A percentile compares a stretch with the other conserved stretches of the same genome.
Conservation (phyloP, 495 filamentous ascomycete genomes). For the Aspergillus ostianus region DNA sequence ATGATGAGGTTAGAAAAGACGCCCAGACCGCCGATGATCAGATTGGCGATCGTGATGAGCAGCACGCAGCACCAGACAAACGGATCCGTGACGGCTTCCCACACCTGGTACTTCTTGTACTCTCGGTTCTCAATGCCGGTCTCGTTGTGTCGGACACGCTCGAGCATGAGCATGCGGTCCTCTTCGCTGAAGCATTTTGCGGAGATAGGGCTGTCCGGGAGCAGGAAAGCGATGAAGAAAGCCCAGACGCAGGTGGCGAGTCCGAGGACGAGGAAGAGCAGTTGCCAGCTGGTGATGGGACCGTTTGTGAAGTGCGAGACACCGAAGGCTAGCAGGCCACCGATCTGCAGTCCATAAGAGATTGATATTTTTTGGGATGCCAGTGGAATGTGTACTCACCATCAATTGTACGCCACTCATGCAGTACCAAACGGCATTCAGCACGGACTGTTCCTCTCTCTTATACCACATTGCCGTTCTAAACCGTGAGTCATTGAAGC, state of each 20-base stretch:
- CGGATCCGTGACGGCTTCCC: conserved; percentile 44
- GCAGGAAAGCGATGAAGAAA: conserved; percentile 34
- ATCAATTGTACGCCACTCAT: conserved; percentile 25
- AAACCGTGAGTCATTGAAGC: conserved; percentile 18
- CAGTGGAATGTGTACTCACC: conserved; percentile 4
- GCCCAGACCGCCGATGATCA: conserved; percentile 28
- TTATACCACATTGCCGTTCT: conserved; percentile 53
- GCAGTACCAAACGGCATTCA: conserved; percentile 47
- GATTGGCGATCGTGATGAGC: conserved; percentile 16
- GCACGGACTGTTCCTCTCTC: conserved; percentile 47
- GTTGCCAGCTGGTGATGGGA: conserved; percentile 34
- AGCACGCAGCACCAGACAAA: conserved; percentile 29
- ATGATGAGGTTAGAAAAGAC: conserved; percentile 37
- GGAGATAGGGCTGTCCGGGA: conserved; percentile 49
- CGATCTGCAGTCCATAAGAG: conserved; percentile 35
- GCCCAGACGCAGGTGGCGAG: conserved; percentile 34
- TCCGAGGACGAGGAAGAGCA: conserved; percentile 38
- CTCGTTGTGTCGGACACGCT: conserved; percentile 53
- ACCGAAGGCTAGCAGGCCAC: conserved; percentile 47
- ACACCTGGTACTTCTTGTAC: conserved; percentile 52
- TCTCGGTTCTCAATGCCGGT: conserved; percentile 54
- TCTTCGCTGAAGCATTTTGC: conserved; percentile 42
- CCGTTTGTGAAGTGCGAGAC: conserved; percentile 27
- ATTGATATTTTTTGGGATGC: no score
- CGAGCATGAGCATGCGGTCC: conserved; percentile 46